phyloP scores from a whole-genome alignment of 2,329 filamentous ascomycete species.

The Trichoderma afroharzianum region DNA sequence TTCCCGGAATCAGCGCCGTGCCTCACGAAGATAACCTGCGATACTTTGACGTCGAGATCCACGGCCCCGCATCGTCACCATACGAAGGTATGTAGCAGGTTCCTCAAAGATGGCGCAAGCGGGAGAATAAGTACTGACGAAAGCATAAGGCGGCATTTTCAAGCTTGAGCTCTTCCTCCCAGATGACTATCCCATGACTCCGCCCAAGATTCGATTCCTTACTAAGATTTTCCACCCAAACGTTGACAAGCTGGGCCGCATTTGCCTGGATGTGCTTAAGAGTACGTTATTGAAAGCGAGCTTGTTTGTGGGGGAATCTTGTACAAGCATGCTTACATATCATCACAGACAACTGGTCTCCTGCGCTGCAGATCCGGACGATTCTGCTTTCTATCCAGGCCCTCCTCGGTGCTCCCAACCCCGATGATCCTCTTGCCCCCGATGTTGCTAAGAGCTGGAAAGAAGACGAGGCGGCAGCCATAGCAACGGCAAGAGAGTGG shows the following conservation, averaged over 20 bases:
- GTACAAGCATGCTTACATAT: slow-evolving; percentile 16
- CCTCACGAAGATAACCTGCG: slow-evolving; percentile 96
- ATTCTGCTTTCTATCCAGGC: slow-evolving; percentile 99
- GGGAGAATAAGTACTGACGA: neutral
- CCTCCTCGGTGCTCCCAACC: slow-evolving; percentile 90
- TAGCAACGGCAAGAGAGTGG: slow-evolving; percentile 90
- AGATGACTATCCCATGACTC: slow-evolving; percentile 98
- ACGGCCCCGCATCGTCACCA: slow-evolving; percentile 86
- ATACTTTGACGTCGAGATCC: slow-evolving; percentile 97
- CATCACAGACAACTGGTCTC: slow-evolving; percentile 91
- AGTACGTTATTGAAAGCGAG: slow-evolving; percentile 54
- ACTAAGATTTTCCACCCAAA: slow-evolving; percentile 99
- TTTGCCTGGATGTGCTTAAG: slow-evolving; percentile 95
- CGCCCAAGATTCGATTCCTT: slow-evolving; percentile 95
- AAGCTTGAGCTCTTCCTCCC: slow-evolving; percentile 96
- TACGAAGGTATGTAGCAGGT: slow-evolving; percentile 72
- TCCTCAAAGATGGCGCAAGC: neutral
- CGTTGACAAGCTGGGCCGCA: slow-evolving; percentile 94
- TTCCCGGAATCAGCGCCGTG: slow-evolving; percentile 91
- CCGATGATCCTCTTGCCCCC: slow-evolving; percentile 95
- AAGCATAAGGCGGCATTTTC: slow-evolving; percentile 68
- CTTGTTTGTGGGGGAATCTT: neutral
- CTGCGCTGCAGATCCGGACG: slow-evolving; percentile 93
- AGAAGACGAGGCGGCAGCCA: slow-evolving; percentile 88
- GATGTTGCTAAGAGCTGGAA: slow-evolving; percentile 98